Evolutionary conservation across 768 basidiomycete species (phyloP).

Genomic region (Trametes cubensis): DNA sequence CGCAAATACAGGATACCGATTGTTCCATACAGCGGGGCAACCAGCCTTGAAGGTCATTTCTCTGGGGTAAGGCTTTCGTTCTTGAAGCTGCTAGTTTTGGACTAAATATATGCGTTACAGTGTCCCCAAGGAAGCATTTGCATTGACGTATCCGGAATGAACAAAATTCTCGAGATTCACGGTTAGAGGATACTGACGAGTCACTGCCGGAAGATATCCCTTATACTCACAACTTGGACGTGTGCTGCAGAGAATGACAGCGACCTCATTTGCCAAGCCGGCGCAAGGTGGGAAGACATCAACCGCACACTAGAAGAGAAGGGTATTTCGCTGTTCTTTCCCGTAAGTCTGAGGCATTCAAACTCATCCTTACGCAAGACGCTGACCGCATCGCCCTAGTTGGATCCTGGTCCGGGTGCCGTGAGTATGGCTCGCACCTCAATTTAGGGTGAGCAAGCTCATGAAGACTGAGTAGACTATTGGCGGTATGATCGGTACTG

Average conservation of each 20-base stretch:
- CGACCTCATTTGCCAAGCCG: constrained; percentile 77
- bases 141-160: constrained; percentile 68
- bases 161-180: constrained; percentile 61
- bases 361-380: not conserved
- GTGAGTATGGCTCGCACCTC: constrained; percentile 33
- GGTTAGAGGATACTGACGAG: constrained; percentile 36
- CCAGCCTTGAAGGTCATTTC: constrained; percentile 86
- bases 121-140: constrained; percentile 56
- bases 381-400: constrained; percentile 2
- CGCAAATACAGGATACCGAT: constrained; percentile 75
- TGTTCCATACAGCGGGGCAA: constrained; percentile 82
- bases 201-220: not conserved
- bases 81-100: not conserved
- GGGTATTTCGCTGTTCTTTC: constrained; percentile 68
- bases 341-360: not conserved
- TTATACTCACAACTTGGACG: not conserved
- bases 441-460: constrained; percentile 42
- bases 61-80: constrained; percentile 55
- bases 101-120: not conserved
- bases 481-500: constrained; percentile 87
- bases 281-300: constrained; percentile 78
- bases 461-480: constrained; percentile 49
- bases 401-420: constrained; percentile 11
- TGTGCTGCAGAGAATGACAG: constrained; percentile 60
- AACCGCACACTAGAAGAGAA: constrained; percentile 68